phyloP scores from a whole-genome alignment of 352 stramenopile genomes.

The Pythium diclinum region DNA sequence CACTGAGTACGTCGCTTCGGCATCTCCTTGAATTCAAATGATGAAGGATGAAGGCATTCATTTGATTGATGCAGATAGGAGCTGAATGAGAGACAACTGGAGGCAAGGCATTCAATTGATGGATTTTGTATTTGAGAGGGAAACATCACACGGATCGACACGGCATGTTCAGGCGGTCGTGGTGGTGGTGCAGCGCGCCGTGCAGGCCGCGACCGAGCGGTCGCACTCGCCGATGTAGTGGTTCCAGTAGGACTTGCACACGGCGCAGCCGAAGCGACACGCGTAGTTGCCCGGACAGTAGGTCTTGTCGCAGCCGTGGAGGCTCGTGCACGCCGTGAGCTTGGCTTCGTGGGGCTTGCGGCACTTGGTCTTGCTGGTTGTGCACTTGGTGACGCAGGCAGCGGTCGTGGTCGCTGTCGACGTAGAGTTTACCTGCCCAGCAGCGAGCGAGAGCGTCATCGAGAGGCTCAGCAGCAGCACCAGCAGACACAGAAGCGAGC shows the following conservation, averaged over 20 bases:
- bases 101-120: too few relatives aligned
- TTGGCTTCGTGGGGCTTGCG: conserved; percentile 1
- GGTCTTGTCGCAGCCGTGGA: conserved; percentile 4
- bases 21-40: too few relatives aligned
- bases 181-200: neutral
- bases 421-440: neutral
- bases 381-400: conserved; percentile 3
- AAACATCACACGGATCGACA: neutral
- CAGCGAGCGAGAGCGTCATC: neutral
- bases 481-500: neutral
- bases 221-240: conserved; percentile 22
- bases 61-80: too few relatives aligned
- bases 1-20: neutral
- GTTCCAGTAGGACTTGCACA: conserved; percentile 20
- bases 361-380: neutral
- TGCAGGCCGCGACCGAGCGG: conserved; percentile 6
- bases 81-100: too few relatives aligned
- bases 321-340: conserved; percentile 5
- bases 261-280: conserved; percentile 17
- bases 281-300: conserved; percentile 13
- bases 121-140: neutral
- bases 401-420: neutral
- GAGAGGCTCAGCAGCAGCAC: conserved; percentile 1
- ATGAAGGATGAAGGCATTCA: too few relatives aligned
- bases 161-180: neutral